These are phyloP conservation scores for Solanum medicagineum DNA, from an alignment of 257 asterid species.

Conservation along the genomic window DNA sequence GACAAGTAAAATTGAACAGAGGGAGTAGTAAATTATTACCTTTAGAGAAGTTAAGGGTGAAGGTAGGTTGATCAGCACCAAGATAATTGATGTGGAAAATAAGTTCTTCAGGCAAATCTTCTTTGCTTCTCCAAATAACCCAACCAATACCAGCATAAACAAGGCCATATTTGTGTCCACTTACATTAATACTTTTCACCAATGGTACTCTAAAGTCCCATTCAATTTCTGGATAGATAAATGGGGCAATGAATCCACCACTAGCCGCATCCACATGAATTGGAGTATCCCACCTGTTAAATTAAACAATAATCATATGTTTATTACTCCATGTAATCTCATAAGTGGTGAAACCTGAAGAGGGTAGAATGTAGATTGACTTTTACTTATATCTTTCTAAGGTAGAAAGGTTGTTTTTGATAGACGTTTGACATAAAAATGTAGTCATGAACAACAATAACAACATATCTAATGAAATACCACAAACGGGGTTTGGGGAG, in stretches of 20 bases:
- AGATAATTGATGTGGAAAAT: constrained; percentile 19
- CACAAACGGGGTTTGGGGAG: no score
- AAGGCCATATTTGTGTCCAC: constrained; percentile 23
- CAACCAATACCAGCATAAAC: constrained; percentile 29
- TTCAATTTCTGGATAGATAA: constrained; percentile 20
- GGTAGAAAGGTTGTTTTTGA: no score
- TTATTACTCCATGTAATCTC: background rate
- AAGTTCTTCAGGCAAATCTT: constrained; percentile 25
- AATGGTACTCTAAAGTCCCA: constrained; percentile 25
- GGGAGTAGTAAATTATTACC: background rate
- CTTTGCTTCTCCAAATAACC: constrained; percentile 25
- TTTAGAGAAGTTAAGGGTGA: constrained; percentile 24
- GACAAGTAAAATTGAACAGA: no score
- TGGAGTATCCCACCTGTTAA: constrained; percentile 20
- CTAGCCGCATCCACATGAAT: constrained; percentile 28
- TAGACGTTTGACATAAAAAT: no score
- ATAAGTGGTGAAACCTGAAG: no score
- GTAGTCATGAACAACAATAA: no score
- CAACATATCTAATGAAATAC: no score
- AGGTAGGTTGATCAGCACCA: constrained; percentile 26
- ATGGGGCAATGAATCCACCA: constrained; percentile 22
- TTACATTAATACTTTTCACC: constrained; percentile 23
- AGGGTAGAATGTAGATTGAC: no score
- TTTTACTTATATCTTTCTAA: no score
- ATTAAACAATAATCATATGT: background rate